phyloP scores from a whole-genome alignment of 345 rosid species.

The Excoecaria cochinchinensis region DNA sequence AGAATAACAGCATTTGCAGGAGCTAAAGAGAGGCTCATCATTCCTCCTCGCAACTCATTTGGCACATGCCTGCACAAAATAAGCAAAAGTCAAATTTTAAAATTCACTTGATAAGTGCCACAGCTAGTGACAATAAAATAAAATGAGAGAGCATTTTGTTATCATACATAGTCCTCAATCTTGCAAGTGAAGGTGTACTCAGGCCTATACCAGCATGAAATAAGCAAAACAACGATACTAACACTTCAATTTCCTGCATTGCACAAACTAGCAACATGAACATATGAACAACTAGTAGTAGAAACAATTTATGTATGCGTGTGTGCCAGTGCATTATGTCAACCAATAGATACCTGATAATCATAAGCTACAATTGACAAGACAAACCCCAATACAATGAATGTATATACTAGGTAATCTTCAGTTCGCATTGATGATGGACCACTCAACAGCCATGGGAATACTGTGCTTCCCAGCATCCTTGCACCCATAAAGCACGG shows the following conservation, averaged over 20 bases:
- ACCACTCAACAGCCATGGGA: conserved; percentile 78
- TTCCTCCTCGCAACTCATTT: conserved; percentile 90
- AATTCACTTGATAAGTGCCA: conserved; percentile 9
- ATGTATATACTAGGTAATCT: conserved; percentile 70
- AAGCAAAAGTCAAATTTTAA: conserved; percentile 18
- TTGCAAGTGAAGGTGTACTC: conserved; percentile 77
- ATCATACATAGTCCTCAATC: conserved; percentile 80
- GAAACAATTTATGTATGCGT: not conserved
- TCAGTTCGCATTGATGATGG: conserved; percentile 64
- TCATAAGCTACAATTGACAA: conserved; percentile 82
- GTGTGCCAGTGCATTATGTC: not conserved
- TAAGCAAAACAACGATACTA: conserved; percentile 69
- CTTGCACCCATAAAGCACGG: conserved; percentile 85
- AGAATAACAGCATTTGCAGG: conserved; percentile 77
- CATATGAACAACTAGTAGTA: conserved; percentile 8
- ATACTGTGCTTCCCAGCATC: conserved; percentile 88
- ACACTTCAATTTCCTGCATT: conserved; percentile 77
- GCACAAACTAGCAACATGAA: conserved; percentile 16
- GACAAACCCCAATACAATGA: conserved; percentile 53
- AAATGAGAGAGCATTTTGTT: conserved; percentile 4
- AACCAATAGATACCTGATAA: conserved; percentile 65
- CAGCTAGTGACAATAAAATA: not conserved
- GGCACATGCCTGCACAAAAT: conserved; percentile 71
- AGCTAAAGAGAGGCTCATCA: conserved; percentile 81
- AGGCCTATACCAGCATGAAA: conserved; percentile 73